These are phyloP conservation scores for Rhodotorula mucilaginosa DNA, from an alignment of 1,284 basidiomycete genomes.

Conservation along the genomic window DNA sequence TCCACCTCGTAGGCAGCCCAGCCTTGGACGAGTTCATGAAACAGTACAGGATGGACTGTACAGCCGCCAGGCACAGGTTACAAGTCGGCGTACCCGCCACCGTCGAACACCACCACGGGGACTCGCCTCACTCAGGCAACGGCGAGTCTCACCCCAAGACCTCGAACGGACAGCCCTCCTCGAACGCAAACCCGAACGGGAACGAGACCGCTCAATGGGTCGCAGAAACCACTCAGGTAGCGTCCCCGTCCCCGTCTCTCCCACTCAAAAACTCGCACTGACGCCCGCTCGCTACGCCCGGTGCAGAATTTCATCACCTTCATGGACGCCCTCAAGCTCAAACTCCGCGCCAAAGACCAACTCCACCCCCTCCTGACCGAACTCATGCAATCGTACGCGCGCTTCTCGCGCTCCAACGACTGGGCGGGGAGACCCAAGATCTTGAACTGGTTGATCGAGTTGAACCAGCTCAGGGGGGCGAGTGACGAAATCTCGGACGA, in stretches of 20 bases:
- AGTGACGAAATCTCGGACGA: conserved; percentile 95
- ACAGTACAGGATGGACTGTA: conserved; percentile 91
- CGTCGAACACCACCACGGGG: conserved; percentile 71
- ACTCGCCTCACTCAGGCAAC: background rate
- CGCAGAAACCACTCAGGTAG: conserved; percentile 93
- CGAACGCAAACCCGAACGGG: conserved; percentile 55
- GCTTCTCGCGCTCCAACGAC: conserved; percentile 74
- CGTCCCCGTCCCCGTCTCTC: too few species aligned
- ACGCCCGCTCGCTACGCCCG: too few species aligned
- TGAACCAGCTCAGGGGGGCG: conserved; percentile 89
- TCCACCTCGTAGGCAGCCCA: conserved; percentile 81
- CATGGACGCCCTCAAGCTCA: conserved; percentile 94
- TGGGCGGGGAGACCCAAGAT: conserved; percentile 93
- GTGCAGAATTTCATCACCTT: conserved; percentile 78
- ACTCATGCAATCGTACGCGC: conserved; percentile 84
- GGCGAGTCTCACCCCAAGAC: background rate
- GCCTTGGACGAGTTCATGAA: conserved; percentile 88
- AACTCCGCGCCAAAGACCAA: conserved; percentile 92
- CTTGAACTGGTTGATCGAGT: conserved; percentile 93
- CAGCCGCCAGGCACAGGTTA: conserved; percentile 84
- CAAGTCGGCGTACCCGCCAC: conserved; percentile 94
- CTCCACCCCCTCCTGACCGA: conserved; percentile 92
- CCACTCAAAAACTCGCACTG: too few species aligned
- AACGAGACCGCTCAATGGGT: conserved; percentile 89
- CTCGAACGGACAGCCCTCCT: conserved; percentile 48